Percentiles rank a stretch among this genome's conserved stretches.
These are phyloP conservation scores for Nephelium lappaceum DNA, from an alignment of 345 rosid species.

Conservation along the genomic window DNA sequence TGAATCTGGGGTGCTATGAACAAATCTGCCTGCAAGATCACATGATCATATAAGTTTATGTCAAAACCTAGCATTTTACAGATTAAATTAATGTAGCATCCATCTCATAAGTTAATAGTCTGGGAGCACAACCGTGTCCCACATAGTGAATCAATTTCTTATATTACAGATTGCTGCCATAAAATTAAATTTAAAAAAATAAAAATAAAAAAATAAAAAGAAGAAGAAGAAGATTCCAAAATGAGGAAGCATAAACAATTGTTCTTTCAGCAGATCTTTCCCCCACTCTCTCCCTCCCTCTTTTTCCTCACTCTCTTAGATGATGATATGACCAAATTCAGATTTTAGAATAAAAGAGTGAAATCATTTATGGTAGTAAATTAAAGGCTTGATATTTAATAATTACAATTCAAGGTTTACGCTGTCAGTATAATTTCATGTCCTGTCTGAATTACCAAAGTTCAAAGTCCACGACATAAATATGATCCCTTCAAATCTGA, in stretches of 20 bases:
- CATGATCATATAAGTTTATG: conserved; percentile 5
- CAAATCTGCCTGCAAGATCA: conserved; percentile 70
- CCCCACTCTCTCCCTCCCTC: neutral
- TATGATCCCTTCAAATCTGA: no score
- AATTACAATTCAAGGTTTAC: no score
- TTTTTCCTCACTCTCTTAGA: neutral
- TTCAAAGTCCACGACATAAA: no score
- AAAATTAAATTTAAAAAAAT: neutral
- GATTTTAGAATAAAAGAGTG: neutral
- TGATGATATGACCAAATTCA: neutral
- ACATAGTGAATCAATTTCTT: neutral
- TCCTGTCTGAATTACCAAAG: no score
- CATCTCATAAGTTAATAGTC: neutral
- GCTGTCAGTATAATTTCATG: no score
- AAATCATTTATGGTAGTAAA: neutral
- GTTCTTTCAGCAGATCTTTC: neutral
- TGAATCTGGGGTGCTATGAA: conserved; percentile 78
- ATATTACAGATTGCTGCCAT: neutral
- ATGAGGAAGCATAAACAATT: neutral
- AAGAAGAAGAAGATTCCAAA: neutral
- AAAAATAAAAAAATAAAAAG: no score
- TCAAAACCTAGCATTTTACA: neutral
- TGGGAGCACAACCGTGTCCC: neutral
- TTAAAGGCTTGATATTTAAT: neutral
- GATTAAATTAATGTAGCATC: neutral